Evolutionary conservation across 352 stramenopile genomes (phyloP).

Genomic region (Phytophthora litchii): DNA sequence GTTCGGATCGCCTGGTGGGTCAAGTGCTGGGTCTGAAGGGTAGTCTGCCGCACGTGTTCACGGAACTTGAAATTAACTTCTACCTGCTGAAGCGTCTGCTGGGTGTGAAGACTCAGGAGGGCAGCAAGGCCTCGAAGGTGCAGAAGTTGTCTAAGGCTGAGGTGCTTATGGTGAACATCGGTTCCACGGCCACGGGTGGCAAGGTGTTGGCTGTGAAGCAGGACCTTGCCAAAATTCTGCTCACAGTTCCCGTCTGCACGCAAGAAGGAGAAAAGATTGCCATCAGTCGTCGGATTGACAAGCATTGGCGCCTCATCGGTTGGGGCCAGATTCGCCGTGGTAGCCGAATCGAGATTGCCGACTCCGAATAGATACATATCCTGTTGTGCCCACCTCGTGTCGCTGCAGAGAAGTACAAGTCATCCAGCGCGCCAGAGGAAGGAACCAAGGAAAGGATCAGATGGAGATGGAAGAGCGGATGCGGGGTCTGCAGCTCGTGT

Average conservation of each 20-base stretch:
- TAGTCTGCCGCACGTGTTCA: constrained; percentile 98
- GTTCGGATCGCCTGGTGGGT: constrained; percentile 99
- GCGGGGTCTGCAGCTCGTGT: constrained; percentile 35
- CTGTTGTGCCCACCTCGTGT: constrained; percentile 21
- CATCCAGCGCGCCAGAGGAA: constrained; percentile 21
- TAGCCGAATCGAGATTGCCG: constrained; percentile 93
- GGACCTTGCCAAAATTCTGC: constrained; percentile 98
- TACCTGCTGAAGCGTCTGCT: constrained; percentile 99
- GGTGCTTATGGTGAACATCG: constrained; percentile 99
- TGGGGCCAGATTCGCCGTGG: constrained; percentile 99
- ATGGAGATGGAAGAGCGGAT: constrained; percentile 40
- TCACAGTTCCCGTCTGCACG: constrained; percentile 99
- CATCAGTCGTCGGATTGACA: constrained; percentile 98
- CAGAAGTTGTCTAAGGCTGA: constrained; percentile 99
- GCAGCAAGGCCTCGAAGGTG: constrained; percentile 99
- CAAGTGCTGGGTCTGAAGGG: constrained; percentile 98
- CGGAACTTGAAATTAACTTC: constrained; percentile 99
- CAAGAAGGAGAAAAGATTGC: constrained; percentile 99
- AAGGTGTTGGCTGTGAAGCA: constrained; percentile 95
- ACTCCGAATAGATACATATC: constrained; percentile 83
- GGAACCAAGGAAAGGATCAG: constrained; percentile 38
- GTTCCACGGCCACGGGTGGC: constrained; percentile 98
- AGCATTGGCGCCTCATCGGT: constrained; percentile 99
- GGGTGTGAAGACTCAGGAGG: constrained; percentile 99
- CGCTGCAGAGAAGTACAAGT: constrained; percentile 28